Conservation (phyloP, 1,284 basidiomycete species). For the Malassezia furfur region DNA sequence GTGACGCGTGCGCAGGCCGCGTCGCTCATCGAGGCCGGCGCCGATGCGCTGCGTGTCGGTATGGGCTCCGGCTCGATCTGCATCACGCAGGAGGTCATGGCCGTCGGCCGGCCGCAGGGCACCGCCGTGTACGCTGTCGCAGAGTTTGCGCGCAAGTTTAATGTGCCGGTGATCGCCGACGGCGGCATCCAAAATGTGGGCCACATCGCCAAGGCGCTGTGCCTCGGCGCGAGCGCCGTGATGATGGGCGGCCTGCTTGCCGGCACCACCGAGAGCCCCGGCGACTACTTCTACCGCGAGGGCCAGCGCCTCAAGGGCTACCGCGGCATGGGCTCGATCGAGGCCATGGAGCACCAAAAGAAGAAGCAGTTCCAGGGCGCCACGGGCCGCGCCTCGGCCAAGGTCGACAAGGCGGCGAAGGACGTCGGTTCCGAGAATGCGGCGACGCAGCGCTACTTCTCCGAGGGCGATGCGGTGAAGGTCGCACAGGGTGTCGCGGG, state of each 20-base stretch:
- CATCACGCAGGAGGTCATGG: slow-evolving; percentile 99
- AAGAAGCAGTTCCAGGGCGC: slow-evolving; percentile 41
- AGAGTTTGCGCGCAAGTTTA: slow-evolving; percentile 85
- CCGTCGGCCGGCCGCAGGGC: slow-evolving; percentile 95
- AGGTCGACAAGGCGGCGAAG: slow-evolving; percentile 53
- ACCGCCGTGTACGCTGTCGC: slow-evolving; percentile 90
- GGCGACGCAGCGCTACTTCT: slow-evolving; percentile 93
- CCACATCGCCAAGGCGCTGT: slow-evolving; percentile 91
- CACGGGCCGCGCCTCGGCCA: slow-evolving; percentile 49
- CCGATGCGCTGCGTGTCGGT: slow-evolving; percentile 84
- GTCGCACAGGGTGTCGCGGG: slow-evolving; percentile 88
- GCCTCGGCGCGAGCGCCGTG: slow-evolving; percentile 85
- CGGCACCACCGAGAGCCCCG: slow-evolving; percentile 91
- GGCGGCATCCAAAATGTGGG: slow-evolving; percentile 93
- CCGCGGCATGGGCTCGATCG: slow-evolving; percentile 82
- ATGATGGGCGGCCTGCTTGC: slow-evolving; percentile 98
- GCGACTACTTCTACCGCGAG: slow-evolving; percentile 98
- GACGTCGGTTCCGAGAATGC: slow-evolving; percentile 65
- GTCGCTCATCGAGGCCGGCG: slow-evolving; percentile 81
- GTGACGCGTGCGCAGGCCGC: slow-evolving; percentile 97
- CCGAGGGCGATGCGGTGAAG: slow-evolving; percentile 85
- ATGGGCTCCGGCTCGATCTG: slow-evolving; percentile 99
- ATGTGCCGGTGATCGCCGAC: slow-evolving; percentile 95
- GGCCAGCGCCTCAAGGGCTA: slow-evolving; percentile 98
- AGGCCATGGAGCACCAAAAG: slow-evolving; percentile 47